Evolutionary conservation across 345 rosid species (phyloP).

Genomic region (Heritiera littoralis): DNA sequence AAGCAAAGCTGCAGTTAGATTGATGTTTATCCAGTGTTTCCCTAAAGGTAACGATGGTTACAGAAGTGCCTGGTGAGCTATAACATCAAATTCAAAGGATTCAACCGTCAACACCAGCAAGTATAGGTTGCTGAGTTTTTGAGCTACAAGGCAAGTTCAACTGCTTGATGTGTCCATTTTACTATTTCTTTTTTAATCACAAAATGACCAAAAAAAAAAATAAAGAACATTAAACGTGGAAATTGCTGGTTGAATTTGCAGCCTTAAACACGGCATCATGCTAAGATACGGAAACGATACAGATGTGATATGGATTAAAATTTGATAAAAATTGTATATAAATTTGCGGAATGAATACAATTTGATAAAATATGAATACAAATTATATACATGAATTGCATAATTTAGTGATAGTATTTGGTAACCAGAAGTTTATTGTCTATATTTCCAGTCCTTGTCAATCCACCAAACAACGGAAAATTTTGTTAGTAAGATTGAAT

Average conservation of each 20-base stretch:
- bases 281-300: too few relatives aligned
- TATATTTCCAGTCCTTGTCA: too few relatives aligned
- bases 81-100: constrained; percentile 13
- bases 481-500: too few relatives aligned
- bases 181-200: not conserved
- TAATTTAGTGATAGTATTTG: too few relatives aligned
- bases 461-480: not conserved
- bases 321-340: too few relatives aligned
- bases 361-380: too few relatives aligned
- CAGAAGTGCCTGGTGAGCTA: constrained; percentile 14
- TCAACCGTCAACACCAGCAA: constrained; percentile 16
- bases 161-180: constrained; percentile 8
- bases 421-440: too few relatives aligned
- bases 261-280: too few relatives aligned
- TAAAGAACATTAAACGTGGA: not conserved
- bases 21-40: not conserved
- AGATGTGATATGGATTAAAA: too few relatives aligned
- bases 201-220: not conserved
- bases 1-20: not conserved
- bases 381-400: too few relatives aligned
- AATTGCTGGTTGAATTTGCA: too few relatives aligned
- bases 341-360: too few relatives aligned
- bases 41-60: not conserved
- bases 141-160: constrained; percentile 22
- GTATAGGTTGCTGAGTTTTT: constrained; percentile 21